These are phyloP conservation scores for Penicillium malachiteum DNA, from an alignment of 495 filamentous ascomycete genomes.

Conservation along the genomic window DNA sequence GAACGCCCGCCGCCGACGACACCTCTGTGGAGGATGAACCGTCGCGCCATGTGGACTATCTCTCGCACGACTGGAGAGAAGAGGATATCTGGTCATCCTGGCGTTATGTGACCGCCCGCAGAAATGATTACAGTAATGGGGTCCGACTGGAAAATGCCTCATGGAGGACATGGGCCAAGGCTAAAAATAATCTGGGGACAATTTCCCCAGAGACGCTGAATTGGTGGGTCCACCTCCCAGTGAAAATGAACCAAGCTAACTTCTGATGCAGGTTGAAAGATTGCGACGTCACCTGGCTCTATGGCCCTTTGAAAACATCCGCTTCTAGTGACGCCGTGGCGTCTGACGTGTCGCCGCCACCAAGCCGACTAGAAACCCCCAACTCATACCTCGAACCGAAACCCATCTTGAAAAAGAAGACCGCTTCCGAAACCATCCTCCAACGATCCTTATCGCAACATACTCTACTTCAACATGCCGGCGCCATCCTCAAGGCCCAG, in stretches of 20 bases:
- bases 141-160: slow-evolving; percentile 91
- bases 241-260: slow-evolving; percentile 1
- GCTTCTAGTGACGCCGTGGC: slow-evolving; percentile 35
- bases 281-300: slow-evolving; percentile 96
- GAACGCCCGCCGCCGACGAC: slow-evolving; percentile 70
- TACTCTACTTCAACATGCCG: slow-evolving; percentile 89
- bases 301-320: slow-evolving; percentile 83
- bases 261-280: slow-evolving; percentile 79
- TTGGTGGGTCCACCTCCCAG: slow-evolving; percentile 58
- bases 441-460: slow-evolving; percentile 88
- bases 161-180: slow-evolving; percentile 96
- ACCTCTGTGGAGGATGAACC: slow-evolving; percentile 73
- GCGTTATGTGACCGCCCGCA: slow-evolving; percentile 82
- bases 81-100: slow-evolving; percentile 98
- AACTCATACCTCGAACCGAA: slow-evolving; percentile 83
- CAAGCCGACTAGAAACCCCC: slow-evolving; percentile 68
- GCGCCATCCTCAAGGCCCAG: slow-evolving; percentile 88
- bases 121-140: slow-evolving; percentile 74
- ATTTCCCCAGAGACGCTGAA: slow-evolving; percentile 87
- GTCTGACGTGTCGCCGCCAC: slow-evolving; percentile 51
- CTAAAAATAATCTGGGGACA: slow-evolving; percentile 79
- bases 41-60: slow-evolving; percentile 91
- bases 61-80: slow-evolving; percentile 93
- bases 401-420: slow-evolving; percentile 94
- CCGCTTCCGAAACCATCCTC: slow-evolving; percentile 92